Percentiles rank a stretch among this genome's conserved stretches.
phyloP scores from a whole-genome alignment of 2,329 filamentous ascomycete species.

The Fusarium sarcochroum region DNA sequence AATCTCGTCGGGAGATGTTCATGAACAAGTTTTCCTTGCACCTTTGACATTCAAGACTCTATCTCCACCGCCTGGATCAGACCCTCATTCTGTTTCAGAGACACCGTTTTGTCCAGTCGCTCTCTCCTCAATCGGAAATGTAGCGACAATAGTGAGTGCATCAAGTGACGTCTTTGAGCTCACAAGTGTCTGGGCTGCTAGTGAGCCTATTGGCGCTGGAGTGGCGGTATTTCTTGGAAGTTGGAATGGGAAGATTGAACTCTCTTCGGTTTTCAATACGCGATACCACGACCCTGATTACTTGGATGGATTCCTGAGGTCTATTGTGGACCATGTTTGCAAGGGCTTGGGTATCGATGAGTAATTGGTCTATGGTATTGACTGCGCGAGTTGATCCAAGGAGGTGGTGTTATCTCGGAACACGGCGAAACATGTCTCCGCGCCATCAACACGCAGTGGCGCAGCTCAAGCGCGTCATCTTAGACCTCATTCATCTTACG shows the following conservation, averaged over 20 bases:
- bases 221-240: background rate
- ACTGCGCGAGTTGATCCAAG: no score
- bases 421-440: no score
- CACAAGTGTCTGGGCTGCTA: background rate
- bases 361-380: no score
- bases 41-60: background rate
- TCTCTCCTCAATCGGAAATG: background rate
- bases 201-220: background rate
- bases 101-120: background rate
- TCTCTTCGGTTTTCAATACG: slow-evolving; percentile 1
- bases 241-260: background rate
- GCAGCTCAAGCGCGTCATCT: no score
- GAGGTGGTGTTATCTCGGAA: no score
- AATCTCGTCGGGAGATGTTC: fast-evolving
- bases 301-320: background rate
- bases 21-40: background rate
- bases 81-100: background rate
- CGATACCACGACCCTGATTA: background rate
- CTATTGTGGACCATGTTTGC: background rate
- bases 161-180: background rate
- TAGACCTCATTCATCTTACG: no score
- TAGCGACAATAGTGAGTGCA: background rate
- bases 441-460: no score
- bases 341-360: background rate
- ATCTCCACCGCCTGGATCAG: background rate